Evolutionary conservation across 2,329 filamentous ascomycete species (phyloP), one percentile per base, ranked within the genome.

Genomic region (Leptographium lundbergii): DNA sequence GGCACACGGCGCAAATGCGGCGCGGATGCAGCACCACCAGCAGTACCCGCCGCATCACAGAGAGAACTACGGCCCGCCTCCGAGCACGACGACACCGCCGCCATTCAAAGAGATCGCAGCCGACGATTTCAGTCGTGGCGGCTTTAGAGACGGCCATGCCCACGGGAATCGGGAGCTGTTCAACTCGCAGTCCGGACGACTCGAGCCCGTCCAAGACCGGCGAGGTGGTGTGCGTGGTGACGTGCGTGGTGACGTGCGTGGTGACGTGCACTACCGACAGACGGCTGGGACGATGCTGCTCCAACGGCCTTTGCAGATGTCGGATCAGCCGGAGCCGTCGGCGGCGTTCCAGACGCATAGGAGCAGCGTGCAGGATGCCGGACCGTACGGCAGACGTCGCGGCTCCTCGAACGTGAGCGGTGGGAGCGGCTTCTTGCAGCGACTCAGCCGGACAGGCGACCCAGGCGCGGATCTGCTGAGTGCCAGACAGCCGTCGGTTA

Each of bases 151-250:
- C 62, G 81, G 85, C 6, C 77, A 79, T 42, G 69, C 76, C 0
- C 77, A 81, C 59, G 77, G 80, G 13, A 85, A 82, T 62, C 80
- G 88, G 59, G 91, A 97, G 70, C 77, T 97, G 0, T 97, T 85
- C 74, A 96, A 97, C 69, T 95, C 92, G n/a, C 88, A 95, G 59
- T 96, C 90, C 58, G 92, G 92, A 22, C 86, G 90, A 56, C 95
- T 96, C 66, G 92, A 97, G 69, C 91, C 91, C 19, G 92, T 91
- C 4, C 77, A 81, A 57, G 90, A 96, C 62, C 85, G 91, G 45
- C 84, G 89, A 63, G 83, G 82, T 22, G 84, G 87, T 34, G 75
- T 81, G 63, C 82, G 87, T 57, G 81, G 84, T 59, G 88, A 94
- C 57, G 73, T 77, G 58, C 79, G n/a, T n/a, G 83, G 82, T 22